Base-by-base conservation (phyloP, 176 grass and related monocot species). In the Stipa capillata region DNA sequence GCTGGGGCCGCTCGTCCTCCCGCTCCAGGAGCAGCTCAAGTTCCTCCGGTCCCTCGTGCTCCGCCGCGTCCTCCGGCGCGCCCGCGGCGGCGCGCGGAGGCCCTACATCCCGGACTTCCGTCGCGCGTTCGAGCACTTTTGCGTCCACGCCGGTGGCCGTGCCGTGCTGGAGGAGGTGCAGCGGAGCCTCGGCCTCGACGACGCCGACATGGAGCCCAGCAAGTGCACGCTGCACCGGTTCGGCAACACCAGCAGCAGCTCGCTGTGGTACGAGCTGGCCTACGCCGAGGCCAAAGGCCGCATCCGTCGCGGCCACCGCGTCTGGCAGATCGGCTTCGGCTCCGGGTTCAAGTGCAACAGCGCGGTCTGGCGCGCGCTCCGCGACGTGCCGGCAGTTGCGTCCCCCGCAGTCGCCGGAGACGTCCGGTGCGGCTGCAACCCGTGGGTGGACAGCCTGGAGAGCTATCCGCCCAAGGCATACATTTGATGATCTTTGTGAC, bases 51-150 rank as follows among this genome's bases (percentile, higher is more conserved):
- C 91, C 2, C 85, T 94, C 4, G 20, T 83, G 69, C 28, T 57
- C 40, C 82, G 85, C 16, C 72, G 86, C 29, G 74, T 86, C 7
- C 55, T 94, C 47, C n/a, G n/a, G n/a, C 63, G 68, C 39, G 0
- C 49, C 25, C 28, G 29, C 5, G 34, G 69, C 54, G 76, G n/a
- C n/a, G n/a, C n/a, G n/a, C n/a, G 34, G 39, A 82, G 88, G 0
- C 88, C 91, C 0, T 94, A 94, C 69, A 94, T 94, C 56, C 91
- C 91, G 14, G 74, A 91, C 74, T 94, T 94, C 85, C 83, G 79
- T 21, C 88, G 84, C 44, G 88, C 91, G 54, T 94, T 94, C 79
- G 91, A 94, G 53, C 91, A 94, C 78, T 90, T 94, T 78, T 94
- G 91, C 67, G 88, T 94, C 76, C 91, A 94, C 35, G 88, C 91